phyloP scores from a whole-genome alignment of 1,284 basidiomycete species.

The Malassezia globosa region DNA sequence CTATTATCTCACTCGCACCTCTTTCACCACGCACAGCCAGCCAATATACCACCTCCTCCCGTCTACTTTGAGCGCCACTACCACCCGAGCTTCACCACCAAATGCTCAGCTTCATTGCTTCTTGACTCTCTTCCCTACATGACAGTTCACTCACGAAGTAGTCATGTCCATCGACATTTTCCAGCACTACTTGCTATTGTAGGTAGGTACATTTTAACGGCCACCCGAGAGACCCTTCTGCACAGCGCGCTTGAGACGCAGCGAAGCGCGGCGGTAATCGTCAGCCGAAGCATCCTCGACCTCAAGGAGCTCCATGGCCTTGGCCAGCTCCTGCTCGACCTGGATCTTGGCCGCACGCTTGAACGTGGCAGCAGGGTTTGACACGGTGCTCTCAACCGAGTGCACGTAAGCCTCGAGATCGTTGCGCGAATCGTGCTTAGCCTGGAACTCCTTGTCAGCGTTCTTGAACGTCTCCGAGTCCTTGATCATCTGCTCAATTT shows the following conservation, averaged over 20 bases:
- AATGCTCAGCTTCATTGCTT: too few relatives aligned
- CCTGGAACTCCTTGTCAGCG: conserved; percentile 47
- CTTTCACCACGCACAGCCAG: too few relatives aligned
- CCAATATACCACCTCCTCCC: too few relatives aligned
- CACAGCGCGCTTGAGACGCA: conserved; percentile 44
- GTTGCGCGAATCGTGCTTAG: conserved; percentile 45
- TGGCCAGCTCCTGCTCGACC: conserved; percentile 47
- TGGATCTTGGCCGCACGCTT: conserved; percentile 45
- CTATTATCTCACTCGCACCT: too few relatives aligned
- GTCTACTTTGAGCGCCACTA: too few relatives aligned
- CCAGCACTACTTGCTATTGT: too few relatives aligned
- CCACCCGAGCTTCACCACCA: too few relatives aligned
- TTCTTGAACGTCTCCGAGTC: conserved; percentile 47
- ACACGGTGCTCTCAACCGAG: conserved; percentile 45
- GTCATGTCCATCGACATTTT: too few relatives aligned
- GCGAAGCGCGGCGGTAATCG: conserved; percentile 43
- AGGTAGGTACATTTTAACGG: conserved; percentile 24
- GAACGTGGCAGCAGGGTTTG: conserved; percentile 42
- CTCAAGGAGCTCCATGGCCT: conserved; percentile 47
- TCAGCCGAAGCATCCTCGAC: conserved; percentile 42
- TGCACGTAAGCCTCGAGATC: conserved; percentile 47
- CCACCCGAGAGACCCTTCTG: conserved; percentile 44
- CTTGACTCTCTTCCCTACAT: too few relatives aligned
- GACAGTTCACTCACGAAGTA: too few relatives aligned
- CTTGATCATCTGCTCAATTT: conserved; percentile 49